Evolutionary conservation across 805 yeast genomes (phyloP), one percentile per base, ranked within the genome.

Genomic region (Candida nanaspora): DNA sequence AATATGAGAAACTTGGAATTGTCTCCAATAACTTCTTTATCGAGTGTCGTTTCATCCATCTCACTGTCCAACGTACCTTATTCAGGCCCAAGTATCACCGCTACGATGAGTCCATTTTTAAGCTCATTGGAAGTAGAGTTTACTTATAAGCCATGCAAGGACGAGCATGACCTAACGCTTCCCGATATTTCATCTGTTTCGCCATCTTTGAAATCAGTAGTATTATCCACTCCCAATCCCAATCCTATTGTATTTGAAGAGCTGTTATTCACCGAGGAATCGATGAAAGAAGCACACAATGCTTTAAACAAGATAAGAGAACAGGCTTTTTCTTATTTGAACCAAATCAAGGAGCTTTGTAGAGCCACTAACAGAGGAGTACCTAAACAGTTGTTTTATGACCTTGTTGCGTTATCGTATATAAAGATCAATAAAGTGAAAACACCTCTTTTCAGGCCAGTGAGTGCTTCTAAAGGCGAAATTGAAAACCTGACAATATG

Each of bases 361-460:
- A 41, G 39, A 32, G 51, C 44, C 31, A 46, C 50, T 9, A 43
- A 43, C 6, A 41, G 47, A 25, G 58, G 58, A 15, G 40, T 53
- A 13, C 55, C 51, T 9, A 52, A 41, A 34, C 52, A 51, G 36
- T 39, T 53, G 14, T 52, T 45, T 34, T 43, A 46, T 34, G 58
- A 53, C 33, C 30, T 53, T 23, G 23, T 53, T 20, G 41, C 56
- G 3, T 40, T 53, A 15, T 45, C 54, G 3, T 48, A 51, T 32
- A 13, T 49, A 30, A 41, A 31, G 1, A 38, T 51, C 16, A 37
- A 37, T 2, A 53, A 52, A 27, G 39, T 34, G 28, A 44, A 35
- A 7, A 28, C 50, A 18, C 47, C 45, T 2, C 38, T 50, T 8
- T 53, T 50, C 38, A 48, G 46, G 35, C 49, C 48, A 10, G 29